Evolutionary conservation across 257 asterid species (phyloP).

Genomic region (Petrea volubilis): DNA sequence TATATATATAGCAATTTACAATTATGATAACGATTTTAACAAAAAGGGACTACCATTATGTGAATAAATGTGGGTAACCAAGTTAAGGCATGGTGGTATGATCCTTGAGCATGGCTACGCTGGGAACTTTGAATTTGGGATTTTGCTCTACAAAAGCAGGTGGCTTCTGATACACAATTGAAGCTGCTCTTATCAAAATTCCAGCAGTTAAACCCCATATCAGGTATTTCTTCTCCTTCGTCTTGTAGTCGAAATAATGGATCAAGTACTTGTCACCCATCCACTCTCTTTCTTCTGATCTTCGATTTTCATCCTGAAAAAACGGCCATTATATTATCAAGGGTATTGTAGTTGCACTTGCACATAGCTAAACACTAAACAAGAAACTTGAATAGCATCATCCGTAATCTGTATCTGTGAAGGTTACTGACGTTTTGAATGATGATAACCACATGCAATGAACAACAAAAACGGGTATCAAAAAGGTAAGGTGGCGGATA

Average conservation of each 20-base stretch:
- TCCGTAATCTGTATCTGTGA: too few relatives aligned
- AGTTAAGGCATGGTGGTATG: slow-evolving; percentile 51
- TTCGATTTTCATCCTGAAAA: slow-evolving; percentile 75
- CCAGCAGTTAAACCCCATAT: slow-evolving; percentile 99
- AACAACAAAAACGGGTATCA: too few relatives aligned
- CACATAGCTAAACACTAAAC: neutral
- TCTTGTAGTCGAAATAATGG: slow-evolving; percentile 74
- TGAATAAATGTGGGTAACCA: neutral
- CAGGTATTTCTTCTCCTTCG: slow-evolving; percentile 50
- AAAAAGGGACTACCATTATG: neutral
- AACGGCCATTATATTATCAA: neutral
- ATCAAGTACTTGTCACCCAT: slow-evolving; percentile 72
- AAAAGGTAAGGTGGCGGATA: too few relatives aligned
- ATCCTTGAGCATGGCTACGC: slow-evolving; percentile 39
- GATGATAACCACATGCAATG: too few relatives aligned
- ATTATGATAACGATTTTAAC: neutral
- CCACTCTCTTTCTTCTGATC: slow-evolving; percentile 84
- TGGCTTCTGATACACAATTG: slow-evolving; percentile 76
- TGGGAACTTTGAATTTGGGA: slow-evolving; percentile 70
- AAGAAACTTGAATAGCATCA: neutral
- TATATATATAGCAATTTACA: neutral
- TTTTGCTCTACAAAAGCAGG: slow-evolving; percentile 82
- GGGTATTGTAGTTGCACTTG: neutral
- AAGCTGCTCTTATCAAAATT: slow-evolving; percentile 84
- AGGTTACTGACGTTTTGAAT: too few relatives aligned